Base-by-base conservation (phyloP, 2,329 filamentous ascomycete species). In the Dothistroma pini region DNA sequence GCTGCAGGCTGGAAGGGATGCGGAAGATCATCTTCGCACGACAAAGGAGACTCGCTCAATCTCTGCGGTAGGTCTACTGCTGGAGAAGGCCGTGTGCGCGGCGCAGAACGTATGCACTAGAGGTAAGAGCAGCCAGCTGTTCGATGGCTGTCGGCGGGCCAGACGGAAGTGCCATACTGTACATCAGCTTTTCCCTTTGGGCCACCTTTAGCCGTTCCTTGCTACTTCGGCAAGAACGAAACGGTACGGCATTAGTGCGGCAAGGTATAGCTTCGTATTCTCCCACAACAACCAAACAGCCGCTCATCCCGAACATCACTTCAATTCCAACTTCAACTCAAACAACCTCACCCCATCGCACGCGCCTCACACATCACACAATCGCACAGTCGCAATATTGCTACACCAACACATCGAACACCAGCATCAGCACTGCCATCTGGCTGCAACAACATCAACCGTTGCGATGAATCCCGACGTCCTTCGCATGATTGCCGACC, bases 401-500 rank as follows among this genome's bases (percentile, higher is more conserved):
- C 14, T 16, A 16, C 34, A 38, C 34, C 34, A 38, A 4, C 34
- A 38, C 34, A 44, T 52, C 14, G 3, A 6, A 6, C n/a, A 11
- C 12, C 51, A 53, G 5, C 25, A 16, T 11, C 51, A 7, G 29
- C 41, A 50, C 38, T 51, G 29, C 19, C n/a, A 32, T 8, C 25
- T 4, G 38, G 19, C 57, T 54, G 29, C n/a, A 6, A 16, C 25
- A 19, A 12, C 25, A 32, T 12, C 10, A n/a, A 11, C 31, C 11
- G 34, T 56, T 25, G 35, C 41, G 49, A 68, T 68, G 66, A 64
- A 62, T 21, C 21, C 60, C 34, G 63, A 63, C 9, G 60, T 62
- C 21, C 64, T 63, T 31, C 44, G 29, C 7, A 71, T 71, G 69
- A 47, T 69, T 50, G 63, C 61, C n/a, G 68, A 71, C 47, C 62